Evolutionary conservation across 1,284 basidiomycete genomes (phyloP), one percentile per base, ranked within the genome.

Genomic region (Fomes fomentarius): DNA sequence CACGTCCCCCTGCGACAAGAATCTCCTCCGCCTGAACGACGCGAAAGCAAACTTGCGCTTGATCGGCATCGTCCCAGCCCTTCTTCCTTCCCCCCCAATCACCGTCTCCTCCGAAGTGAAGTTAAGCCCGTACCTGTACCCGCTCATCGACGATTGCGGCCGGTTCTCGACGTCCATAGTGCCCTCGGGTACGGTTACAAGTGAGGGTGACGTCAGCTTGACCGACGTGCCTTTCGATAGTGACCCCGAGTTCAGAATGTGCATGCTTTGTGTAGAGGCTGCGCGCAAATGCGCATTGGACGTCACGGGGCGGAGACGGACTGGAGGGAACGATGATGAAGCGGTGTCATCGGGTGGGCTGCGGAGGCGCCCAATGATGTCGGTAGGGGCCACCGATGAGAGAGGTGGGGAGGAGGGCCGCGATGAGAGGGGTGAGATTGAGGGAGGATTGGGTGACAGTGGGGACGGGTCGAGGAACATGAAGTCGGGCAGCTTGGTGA

Each of bases 111-210:
- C 21, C 25, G 11, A 37, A 34, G 35, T 25, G 31, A 24, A 19
- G n/a, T 15, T 14, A 37, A 41, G 26, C 15, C 15, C 41, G 34
- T 17, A 31, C 14, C 33, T 24, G 30, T 50, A 55, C 17, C 24
- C 25, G 43, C 47, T 41, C 53, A 55, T 35, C 30, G 47, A 41
- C 37, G 30, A 44, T 42, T 50, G 47, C 31, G 53, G 53, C 37
- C 53, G 22, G 19, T 37, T 15, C 19, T 47, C 25, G 17, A 30
- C 24, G 25, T 37, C 42, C 17, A 45, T 22, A 15, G 49, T 41
- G n/a, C 41, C 30, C 43, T 55, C 53, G 30, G 48, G 53, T 25
- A 55, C 47, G 19, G 53, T 44, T 30, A 55, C 37, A 19, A 55
- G 53, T 48, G 53, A 55, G 24, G 53, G 43, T 38, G 37, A 46